phyloP scores from a whole-genome alignment of 306 rosid species.

The Lathyrus aphaca region DNA sequence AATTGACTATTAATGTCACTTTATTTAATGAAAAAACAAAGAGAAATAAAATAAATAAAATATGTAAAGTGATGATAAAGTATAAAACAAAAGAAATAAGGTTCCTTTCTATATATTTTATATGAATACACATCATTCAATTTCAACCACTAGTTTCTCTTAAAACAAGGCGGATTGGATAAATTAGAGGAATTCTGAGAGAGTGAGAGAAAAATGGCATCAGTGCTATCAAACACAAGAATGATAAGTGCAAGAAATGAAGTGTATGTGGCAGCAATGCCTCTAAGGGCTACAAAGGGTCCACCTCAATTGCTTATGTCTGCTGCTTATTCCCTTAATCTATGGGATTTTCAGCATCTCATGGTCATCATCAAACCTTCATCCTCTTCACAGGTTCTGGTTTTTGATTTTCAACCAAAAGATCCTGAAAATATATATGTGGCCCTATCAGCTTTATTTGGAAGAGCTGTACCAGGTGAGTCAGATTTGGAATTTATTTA shows the following conservation, averaged over 20 bases:
- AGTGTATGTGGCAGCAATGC: conserved; percentile 84
- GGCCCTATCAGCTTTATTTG: conserved; percentile 75
- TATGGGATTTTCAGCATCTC: conserved; percentile 90
- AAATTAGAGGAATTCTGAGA: neutral
- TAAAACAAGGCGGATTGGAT: neutral
- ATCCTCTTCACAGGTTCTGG: conserved; percentile 67
- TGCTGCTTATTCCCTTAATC: conserved; percentile 66
- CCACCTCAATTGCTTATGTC: conserved; percentile 81
- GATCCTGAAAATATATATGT: conserved; percentile 80
- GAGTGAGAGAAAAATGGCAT: conserved; percentile 41
- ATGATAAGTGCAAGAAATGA: conserved; percentile 53
- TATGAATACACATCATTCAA: too few species aligned
- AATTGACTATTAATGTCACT: too few species aligned
- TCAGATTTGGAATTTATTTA: conserved; percentile 19
- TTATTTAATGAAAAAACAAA: too few species aligned
- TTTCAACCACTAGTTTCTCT: conserved; percentile 29
- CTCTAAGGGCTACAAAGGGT: conserved; percentile 86
- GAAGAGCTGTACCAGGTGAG: conserved; percentile 78
- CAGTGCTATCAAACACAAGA: conserved; percentile 38
- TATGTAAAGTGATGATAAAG: too few species aligned
- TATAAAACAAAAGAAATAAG: neutral
- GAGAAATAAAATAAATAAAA: too few species aligned
- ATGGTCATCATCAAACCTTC: conserved; percentile 75
- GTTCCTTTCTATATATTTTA: neutral
- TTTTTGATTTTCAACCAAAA: conserved; percentile 95